phyloP scores from a whole-genome alignment of 768 basidiomycete genomes.

The Tylopilus vinaceipallidus region DNA sequence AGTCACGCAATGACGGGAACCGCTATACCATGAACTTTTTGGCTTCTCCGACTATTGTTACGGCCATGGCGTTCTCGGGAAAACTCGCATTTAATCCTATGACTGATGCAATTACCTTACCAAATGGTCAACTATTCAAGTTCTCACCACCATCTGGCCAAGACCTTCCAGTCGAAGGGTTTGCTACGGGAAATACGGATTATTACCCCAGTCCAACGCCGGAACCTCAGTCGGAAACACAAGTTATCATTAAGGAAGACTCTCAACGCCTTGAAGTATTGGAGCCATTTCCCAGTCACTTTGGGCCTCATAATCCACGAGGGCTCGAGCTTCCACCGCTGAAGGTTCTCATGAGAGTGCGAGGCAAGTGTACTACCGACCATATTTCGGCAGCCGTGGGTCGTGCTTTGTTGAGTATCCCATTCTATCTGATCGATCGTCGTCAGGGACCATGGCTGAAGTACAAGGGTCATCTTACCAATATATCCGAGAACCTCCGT shows the following conservation, averaged over 20 bases:
- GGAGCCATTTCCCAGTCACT: slow-evolving; percentile 81
- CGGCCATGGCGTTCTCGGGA: slow-evolving; percentile 96
- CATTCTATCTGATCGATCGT: slow-evolving; percentile 3
- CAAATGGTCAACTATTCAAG: slow-evolving; percentile 76
- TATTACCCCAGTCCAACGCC: slow-evolving; percentile 81
- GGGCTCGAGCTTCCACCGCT: slow-evolving; percentile 76
- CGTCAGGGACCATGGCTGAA: slow-evolving; percentile 93
- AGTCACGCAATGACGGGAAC: slow-evolving; percentile 97
- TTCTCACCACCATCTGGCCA: slow-evolving; percentile 83
- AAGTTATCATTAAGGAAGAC: slow-evolving; percentile 71
- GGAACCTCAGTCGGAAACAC: slow-evolving; percentile 68
- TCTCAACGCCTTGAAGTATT: slow-evolving; percentile 87
- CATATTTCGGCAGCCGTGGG: slow-evolving; percentile 94
- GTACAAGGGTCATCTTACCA: slow-evolving; percentile 95
- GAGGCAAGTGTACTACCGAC: slow-evolving; percentile 99
- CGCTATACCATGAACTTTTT: slow-evolving; percentile 95
- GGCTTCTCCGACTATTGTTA: slow-evolving; percentile 94
- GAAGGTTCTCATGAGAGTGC: slow-evolving; percentile 84
- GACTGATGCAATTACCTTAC: slow-evolving; percentile 65
- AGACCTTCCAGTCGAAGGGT: slow-evolving; percentile 81
- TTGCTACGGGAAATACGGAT: slow-evolving; percentile 66
- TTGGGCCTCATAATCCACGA: slow-evolving; percentile 47
- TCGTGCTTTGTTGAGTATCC: slow-evolving; percentile 7
- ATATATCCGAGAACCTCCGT: slow-evolving; percentile 95
- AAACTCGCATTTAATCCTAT: slow-evolving; percentile 92